These are phyloP conservation scores for Sporothrix euskadiensis DNA, from an alignment of 2,329 filamentous ascomycete species.

Conservation along the genomic window DNA sequence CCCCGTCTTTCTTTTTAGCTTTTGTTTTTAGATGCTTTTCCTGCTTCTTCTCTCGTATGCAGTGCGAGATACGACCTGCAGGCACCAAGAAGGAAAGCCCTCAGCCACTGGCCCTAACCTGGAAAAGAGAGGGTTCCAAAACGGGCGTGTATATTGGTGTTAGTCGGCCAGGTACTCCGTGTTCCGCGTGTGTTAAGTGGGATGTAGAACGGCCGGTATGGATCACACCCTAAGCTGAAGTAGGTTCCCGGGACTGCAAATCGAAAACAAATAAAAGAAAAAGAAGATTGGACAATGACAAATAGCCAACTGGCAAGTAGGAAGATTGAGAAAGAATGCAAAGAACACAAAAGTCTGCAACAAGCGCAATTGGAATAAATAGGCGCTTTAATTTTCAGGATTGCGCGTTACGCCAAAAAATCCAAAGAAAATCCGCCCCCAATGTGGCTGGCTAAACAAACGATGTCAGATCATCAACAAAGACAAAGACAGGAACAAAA, in stretches of 20 bases:
- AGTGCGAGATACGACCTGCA: slow-evolving; percentile 15
- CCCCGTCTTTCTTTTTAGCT: not conserved
- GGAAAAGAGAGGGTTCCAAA: slow-evolving; percentile 1
- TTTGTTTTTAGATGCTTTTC: not conserved
- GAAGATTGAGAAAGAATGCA: not conserved
- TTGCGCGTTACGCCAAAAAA: slow-evolving; percentile 1
- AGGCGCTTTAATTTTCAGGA: not conserved
- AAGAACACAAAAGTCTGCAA: not conserved
- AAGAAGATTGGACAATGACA: not conserved
- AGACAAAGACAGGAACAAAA: not conserved
- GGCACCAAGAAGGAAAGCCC: not conserved
- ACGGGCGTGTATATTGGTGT: slow-evolving; percentile 5
- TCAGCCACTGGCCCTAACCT: slow-evolving; percentile 16
- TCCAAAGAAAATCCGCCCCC: not conserved
- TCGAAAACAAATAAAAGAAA: not conserved
- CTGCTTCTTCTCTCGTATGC: not conserved
- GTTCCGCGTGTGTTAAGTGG: not conserved
- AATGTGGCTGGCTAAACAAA: not conserved
- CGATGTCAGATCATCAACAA: slow-evolving; percentile 2
- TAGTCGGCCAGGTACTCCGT: slow-evolving; percentile 8
- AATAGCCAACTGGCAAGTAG: too few species aligned
- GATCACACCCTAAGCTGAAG: not conserved
- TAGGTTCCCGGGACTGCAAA: not conserved
- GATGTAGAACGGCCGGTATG: not conserved
- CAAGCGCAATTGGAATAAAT: not conserved